Evolutionary conservation across 2,329 filamentous ascomycete genomes (phyloP).

Genomic region (Hortaea sp.): DNA sequence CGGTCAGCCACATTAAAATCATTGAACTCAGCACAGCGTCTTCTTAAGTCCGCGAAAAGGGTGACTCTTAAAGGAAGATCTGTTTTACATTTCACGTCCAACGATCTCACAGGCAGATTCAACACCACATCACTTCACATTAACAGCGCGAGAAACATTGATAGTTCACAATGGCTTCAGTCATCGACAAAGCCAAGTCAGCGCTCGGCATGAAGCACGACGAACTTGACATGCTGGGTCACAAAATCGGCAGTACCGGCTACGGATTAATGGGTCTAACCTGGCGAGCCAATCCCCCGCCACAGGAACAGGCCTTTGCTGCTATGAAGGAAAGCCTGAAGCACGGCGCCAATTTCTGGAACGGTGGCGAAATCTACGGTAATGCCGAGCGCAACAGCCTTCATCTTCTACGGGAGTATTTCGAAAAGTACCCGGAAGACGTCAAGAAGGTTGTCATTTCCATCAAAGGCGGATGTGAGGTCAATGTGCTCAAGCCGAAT

Average conservation of each 20-base stretch:
- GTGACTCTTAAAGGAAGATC: too few relatives aligned
- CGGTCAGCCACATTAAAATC: too few relatives aligned
- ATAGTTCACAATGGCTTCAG: slow-evolving; percentile 1
- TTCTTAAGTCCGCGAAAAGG: too few relatives aligned
- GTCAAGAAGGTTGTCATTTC: slow-evolving; percentile 40
- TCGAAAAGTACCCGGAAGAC: slow-evolving; percentile 41
- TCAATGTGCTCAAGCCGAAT: slow-evolving; percentile 27
- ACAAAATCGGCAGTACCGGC: slow-evolving; percentile 26
- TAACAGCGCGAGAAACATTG: too few relatives aligned
- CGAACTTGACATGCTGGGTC: slow-evolving; percentile 14
- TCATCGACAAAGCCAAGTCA: slow-evolving; percentile 21
- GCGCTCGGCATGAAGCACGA: slow-evolving; percentile 11
- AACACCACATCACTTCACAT: too few relatives aligned
- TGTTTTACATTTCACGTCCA: too few relatives aligned
- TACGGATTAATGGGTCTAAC: slow-evolving; percentile 43
- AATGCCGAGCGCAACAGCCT: slow-evolving; percentile 36
- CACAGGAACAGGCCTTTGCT: slow-evolving; percentile 30
- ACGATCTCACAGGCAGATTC: too few relatives aligned
- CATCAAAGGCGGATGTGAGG: slow-evolving; percentile 39
- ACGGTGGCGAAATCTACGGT: slow-evolving; percentile 42
- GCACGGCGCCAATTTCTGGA: slow-evolving; percentile 39
- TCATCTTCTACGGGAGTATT: slow-evolving; percentile 41
- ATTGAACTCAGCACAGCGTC: too few relatives aligned
- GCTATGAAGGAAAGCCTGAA: slow-evolving; percentile 36
- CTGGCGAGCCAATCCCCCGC: slow-evolving; percentile 32